Percentiles rank a stretch among this genome's conserved stretches.
phyloP scores from a whole-genome alignment of 176 grass and related monocot species.

The Carex kokanica region DNA sequence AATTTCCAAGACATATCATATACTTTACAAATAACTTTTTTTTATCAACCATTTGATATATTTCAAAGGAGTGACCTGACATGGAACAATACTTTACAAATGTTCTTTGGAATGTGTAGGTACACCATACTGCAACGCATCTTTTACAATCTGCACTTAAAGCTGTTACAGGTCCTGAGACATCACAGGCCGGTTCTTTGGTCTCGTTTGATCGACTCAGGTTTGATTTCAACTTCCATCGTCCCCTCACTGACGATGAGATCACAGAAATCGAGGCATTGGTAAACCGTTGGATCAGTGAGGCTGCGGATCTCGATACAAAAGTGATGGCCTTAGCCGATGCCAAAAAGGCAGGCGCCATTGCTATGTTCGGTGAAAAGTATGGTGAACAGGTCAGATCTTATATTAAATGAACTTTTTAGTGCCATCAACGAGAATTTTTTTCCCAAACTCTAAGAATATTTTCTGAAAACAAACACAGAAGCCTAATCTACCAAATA shows the following conservation, averaged over 20 bases:
- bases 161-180: constrained; percentile 66
- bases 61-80: not conserved
- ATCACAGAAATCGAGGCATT: constrained; percentile 69
- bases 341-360: constrained; percentile 86
- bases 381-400: constrained; percentile 72
- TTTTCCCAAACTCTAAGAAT: not conserved
- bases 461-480: not conserved
- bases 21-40: not conserved
- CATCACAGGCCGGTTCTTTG: constrained; percentile 93
- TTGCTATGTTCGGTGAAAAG: constrained; percentile 99
- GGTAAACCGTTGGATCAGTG: constrained; percentile 80
- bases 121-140: constrained; percentile 96
- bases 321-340: constrained; percentile 83
- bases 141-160: constrained; percentile 89
- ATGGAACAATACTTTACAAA: not conserved
- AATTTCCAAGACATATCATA: not conserved
- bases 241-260: constrained; percentile 65
- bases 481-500: not conserved
- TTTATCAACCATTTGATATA: not conserved
- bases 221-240: constrained; percentile 95
- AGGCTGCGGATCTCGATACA: constrained; percentile 62
- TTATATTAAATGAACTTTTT: not conserved
- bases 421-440: not conserved
- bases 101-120: constrained; percentile 41
- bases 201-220: constrained; percentile 90